Evolutionary conservation across 2,329 filamentous ascomycete genomes (phyloP).

Genomic region (Nothophaeocryptopus gaeumannii): DNA sequence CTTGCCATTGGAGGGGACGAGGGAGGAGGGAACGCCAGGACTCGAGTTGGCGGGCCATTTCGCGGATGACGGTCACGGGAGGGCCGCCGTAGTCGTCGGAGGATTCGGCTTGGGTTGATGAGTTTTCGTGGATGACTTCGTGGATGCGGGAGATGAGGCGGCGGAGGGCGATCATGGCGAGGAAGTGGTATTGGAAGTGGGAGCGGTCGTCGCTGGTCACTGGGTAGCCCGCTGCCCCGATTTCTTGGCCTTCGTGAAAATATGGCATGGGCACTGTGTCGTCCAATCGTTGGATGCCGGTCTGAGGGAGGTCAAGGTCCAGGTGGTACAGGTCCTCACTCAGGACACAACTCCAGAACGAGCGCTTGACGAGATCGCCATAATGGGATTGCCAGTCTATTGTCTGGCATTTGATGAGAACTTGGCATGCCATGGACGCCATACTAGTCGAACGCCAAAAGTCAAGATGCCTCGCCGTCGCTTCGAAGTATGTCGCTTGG

Average conservation of each 20-base stretch:
- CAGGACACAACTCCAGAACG: slow-evolving; percentile 58
- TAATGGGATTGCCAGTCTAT: slow-evolving; percentile 48
- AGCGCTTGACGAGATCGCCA: slow-evolving; percentile 54
- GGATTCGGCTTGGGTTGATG: slow-evolving; percentile 28
- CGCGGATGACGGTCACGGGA: slow-evolving; percentile 46
- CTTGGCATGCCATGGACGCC: slow-evolving; percentile 58
- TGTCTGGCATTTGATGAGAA: slow-evolving; percentile 50
- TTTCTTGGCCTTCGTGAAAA: slow-evolving; percentile 47
- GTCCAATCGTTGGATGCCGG: slow-evolving; percentile 54
- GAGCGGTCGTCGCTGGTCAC: slow-evolving; percentile 48
- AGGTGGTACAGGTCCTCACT: slow-evolving; percentile 52
- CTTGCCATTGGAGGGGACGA: slow-evolving; percentile 56
- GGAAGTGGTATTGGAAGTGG: slow-evolving; percentile 58
- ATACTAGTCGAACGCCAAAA: slow-evolving; percentile 59
- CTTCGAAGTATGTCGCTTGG: slow-evolving; percentile 41
- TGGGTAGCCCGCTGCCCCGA: slow-evolving; percentile 1
- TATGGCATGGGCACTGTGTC: slow-evolving; percentile 55
- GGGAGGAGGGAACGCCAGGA: slow-evolving; percentile 60
- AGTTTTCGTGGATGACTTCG: slow-evolving; percentile 47
- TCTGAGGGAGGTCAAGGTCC: slow-evolving; percentile 58
- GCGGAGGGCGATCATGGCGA: slow-evolving; percentile 58
- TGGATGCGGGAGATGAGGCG: slow-evolving; percentile 55
- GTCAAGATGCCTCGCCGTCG: slow-evolving; percentile 44
- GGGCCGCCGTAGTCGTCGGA: slow-evolving; percentile 39
- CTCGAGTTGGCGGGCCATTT: slow-evolving; percentile 54